Base-by-base conservation (phyloP, 176 grass and related monocot genomes). In the Musa acuminata region DNA sequence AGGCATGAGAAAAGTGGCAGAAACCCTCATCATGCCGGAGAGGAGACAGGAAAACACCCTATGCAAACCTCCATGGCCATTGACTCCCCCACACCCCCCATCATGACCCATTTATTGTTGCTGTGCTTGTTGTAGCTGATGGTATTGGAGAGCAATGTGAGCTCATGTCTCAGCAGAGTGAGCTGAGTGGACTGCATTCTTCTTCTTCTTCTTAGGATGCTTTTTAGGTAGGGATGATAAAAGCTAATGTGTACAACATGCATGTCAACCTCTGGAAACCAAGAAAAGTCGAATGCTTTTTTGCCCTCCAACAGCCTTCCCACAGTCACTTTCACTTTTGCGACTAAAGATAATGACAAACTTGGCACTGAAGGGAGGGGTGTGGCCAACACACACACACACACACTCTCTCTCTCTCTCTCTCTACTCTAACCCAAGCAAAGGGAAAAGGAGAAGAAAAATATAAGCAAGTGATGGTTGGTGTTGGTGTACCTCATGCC, bases 401-500 rank as follows among this genome's bases (percentile, higher is more conserved):
- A 22, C 21, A 26, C n/a, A n/a, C n/a, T n/a, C n/a, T n/a, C n/a
- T n/a, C 35, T 71, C 4, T 64, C 24, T 64, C n/a, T 24, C 24
- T 64, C 23, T 71, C 4, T 43, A 20, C 3, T 20, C 7, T 11
- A 10, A 17, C 21, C 48, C 16, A n/a, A n/a, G 16, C 5, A 51
- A 11, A 21, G 23, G 50, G 8, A 52, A 53, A 11, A n/a, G 17
- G 11, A 51, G n/a, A 21, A 9, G 11, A 64, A 43, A 43, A 43
- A 43, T 43, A 69, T 24, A 49, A 17, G 43, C 14, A 51, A 70
- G 67, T 11, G 67, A 70, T 50, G 67, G 67, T 49, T 69, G 35
- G 26, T 69, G 26, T 49, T 49, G 67, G 67, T 69, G 67, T 19
- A 43, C 67, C 67, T 49, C 67, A 69, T n/a, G 67, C 67, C 67